Conservation (phyloP, 1,139 yeast genomes). For the Yamadazyma oceani region DNA sequence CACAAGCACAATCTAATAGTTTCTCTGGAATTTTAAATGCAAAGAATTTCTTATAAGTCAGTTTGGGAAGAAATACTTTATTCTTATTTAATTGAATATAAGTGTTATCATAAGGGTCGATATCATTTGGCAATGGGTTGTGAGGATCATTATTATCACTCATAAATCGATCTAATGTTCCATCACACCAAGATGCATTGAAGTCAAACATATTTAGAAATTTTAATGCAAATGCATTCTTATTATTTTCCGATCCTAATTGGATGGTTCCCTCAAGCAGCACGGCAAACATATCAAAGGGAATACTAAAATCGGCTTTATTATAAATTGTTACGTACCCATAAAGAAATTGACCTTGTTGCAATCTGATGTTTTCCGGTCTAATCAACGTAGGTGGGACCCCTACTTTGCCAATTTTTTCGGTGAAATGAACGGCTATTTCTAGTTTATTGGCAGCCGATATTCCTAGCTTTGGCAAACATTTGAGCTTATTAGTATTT, state of each 20-base stretch:
- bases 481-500: constrained; percentile 36
- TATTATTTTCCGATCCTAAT: constrained; percentile 17
- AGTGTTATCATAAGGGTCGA: constrained; percentile 37
- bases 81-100: constrained; percentile 26
- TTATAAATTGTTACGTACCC: constrained; percentile 38
- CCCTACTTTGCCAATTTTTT: constrained; percentile 32
- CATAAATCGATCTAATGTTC: constrained; percentile 28
- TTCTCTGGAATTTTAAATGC: constrained; percentile 40
- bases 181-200: constrained; percentile 45
- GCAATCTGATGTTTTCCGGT: constrained; percentile 29
- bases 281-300: constrained; percentile 41
- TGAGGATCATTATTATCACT: constrained; percentile 30
- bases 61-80: constrained; percentile 31
- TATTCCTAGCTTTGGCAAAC: constrained; percentile 31
- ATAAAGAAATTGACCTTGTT: constrained; percentile 37
- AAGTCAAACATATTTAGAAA: constrained; percentile 44
- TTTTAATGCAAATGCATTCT: constrained; percentile 5
- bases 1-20: constrained; percentile 38
- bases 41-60: constrained; percentile 41
- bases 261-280: constrained; percentile 28
- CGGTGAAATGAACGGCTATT: constrained; percentile 31
- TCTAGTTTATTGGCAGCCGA: constrained; percentile 28
- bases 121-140: constrained; percentile 5
- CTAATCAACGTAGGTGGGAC: constrained; percentile 28
- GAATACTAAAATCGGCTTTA: constrained; percentile 25